Evolutionary conservation across 2,329 filamentous ascomycete genomes (phyloP).

Genomic region (Hypocrella siamensis): DNA sequence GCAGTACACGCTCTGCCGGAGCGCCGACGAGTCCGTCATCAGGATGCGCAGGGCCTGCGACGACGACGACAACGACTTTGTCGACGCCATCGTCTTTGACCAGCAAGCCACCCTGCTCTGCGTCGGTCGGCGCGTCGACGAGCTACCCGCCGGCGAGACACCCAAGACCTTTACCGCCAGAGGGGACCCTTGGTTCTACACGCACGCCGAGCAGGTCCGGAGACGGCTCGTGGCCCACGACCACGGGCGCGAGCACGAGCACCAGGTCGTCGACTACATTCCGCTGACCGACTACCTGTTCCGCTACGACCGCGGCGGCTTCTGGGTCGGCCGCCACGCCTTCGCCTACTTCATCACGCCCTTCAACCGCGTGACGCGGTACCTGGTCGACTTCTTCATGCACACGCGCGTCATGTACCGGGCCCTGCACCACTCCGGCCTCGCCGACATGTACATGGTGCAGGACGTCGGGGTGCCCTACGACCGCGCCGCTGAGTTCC

Average conservation of each 20-base stretch:
- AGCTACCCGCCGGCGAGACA: slow-evolving; percentile 17
- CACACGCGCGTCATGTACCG: slow-evolving; percentile 51
- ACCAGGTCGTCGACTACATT: slow-evolving; percentile 31
- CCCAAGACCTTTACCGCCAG: slow-evolving; percentile 36
- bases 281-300: slow-evolving; percentile 53
- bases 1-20: slow-evolving; percentile 33
- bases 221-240: no score
- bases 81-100: slow-evolving; percentile 55
- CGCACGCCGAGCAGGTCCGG: slow-evolving; percentile 41
- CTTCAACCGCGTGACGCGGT: slow-evolving; percentile 48
- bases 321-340: slow-evolving; percentile 49
- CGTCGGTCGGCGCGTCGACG: slow-evolving; percentile 39
- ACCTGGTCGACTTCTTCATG: slow-evolving; percentile 44
- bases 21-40: slow-evolving; percentile 20
- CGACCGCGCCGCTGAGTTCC: slow-evolving; percentile 24
- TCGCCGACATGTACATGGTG: slow-evolving; percentile 44
- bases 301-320: slow-evolving; percentile 53
- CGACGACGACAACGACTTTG: slow-evolving; percentile 37
- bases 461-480: slow-evolving; percentile 45
- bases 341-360: slow-evolving; percentile 50
- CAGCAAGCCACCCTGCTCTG: slow-evolving; percentile 40
- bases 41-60: slow-evolving; percentile 27
- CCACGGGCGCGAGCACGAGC: not conserved
- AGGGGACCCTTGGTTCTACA: slow-evolving; percentile 58
- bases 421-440: slow-evolving; percentile 44